A percentile compares a stretch with the other conserved stretches of the same genome.
Evolutionary conservation across 1,284 basidiomycete genomes (phyloP).

Genomic region (Sphaerobolus stellatus): DNA sequence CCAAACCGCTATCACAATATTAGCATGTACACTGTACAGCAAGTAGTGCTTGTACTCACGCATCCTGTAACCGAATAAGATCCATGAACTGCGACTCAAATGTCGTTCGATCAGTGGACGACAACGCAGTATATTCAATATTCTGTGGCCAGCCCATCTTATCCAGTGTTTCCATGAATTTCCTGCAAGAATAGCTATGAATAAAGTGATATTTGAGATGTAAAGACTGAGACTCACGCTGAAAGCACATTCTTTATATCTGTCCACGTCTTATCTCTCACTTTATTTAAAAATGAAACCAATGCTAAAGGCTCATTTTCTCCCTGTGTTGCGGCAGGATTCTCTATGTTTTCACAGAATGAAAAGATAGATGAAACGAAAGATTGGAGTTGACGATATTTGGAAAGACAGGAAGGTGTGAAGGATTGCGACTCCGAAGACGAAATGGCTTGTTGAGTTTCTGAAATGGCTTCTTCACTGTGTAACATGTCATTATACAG

Average conservation of each 20-base stretch:
- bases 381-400: slow-evolving; percentile 60
- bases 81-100: slow-evolving; percentile 79
- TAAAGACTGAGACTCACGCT: slow-evolving; percentile 45
- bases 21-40: slow-evolving; percentile 11
- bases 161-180: slow-evolving; percentile 64
- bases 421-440: slow-evolving; percentile 34
- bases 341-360: slow-evolving; percentile 47
- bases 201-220: slow-evolving; percentile 15
- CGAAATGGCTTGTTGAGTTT: slow-evolving; percentile 39
- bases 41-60: slow-evolving; percentile 54
- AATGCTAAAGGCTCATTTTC: slow-evolving; percentile 50
- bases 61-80: slow-evolving; percentile 71
- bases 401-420: slow-evolving; percentile 47
- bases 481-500: slow-evolving; percentile 10
- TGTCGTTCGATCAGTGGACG: slow-evolving; percentile 48
- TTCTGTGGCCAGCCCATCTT: slow-evolving; percentile 78
- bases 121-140: slow-evolving; percentile 59
- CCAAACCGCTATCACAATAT: slow-evolving; percentile 44
- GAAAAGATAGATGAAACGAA: slow-evolving; percentile 52
- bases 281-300: slow-evolving; percentile 53
- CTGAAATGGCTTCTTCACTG: slow-evolving; percentile 58
- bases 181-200: slow-evolving; percentile 43
- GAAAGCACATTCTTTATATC: slow-evolving; percentile 67
- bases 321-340: slow-evolving; percentile 33
- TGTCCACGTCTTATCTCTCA: slow-evolving; percentile 70